A percentile compares a stretch with the other conserved stretches of the same genome.
Conservation (phyloP, 495 filamentous ascomycete species). For the Neohortaea acidophila region DNA sequence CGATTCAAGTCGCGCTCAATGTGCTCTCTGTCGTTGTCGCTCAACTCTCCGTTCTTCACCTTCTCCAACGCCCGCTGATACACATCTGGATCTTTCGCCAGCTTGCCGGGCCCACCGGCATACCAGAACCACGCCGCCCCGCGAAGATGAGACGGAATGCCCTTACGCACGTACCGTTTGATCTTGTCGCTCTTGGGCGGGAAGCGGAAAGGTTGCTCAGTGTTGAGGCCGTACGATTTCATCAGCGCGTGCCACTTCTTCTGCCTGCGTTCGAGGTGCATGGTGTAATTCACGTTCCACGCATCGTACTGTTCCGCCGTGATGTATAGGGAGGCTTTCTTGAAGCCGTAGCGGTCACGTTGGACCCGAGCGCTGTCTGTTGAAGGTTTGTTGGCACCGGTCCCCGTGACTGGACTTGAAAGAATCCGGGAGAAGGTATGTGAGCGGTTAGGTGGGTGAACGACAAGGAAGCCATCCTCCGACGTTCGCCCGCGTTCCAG, state of each 20-base stretch:
- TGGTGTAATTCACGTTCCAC: constrained; percentile 59
- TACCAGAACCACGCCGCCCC: constrained; percentile 96
- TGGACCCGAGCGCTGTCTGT: constrained; percentile 14
- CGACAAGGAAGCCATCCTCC: too few relatives aligned
- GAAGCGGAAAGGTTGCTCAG: constrained; percentile 57
- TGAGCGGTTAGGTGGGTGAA: too few relatives aligned
- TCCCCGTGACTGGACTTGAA: too few relatives aligned
- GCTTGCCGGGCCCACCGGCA: constrained; percentile 66
- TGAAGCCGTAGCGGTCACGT: constrained; percentile 84
- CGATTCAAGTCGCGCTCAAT: constrained; percentile 92
- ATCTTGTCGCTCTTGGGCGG: constrained; percentile 66
- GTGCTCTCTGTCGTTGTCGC: constrained; percentile 62
- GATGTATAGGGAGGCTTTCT: constrained; percentile 71
- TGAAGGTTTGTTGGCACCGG: too few relatives aligned
- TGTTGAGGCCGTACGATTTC: constrained; percentile 57
- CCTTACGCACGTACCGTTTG: constrained; percentile 83
- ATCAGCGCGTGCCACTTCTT: constrained; percentile 71
- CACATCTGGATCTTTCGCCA: constrained; percentile 55
- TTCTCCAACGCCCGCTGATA: constrained; percentile 55
- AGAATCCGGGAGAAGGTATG: too few relatives aligned
- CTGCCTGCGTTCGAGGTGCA: constrained; percentile 50
- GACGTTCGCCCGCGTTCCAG: constrained; percentile 6
- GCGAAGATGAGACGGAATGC: constrained; percentile 85
- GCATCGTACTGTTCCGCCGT: constrained; percentile 60
- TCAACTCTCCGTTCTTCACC: constrained; percentile 46